These are phyloP conservation scores for Penicillium cosmopolitanum DNA, from an alignment of 495 filamentous ascomycete genomes.

Conservation along the genomic window DNA sequence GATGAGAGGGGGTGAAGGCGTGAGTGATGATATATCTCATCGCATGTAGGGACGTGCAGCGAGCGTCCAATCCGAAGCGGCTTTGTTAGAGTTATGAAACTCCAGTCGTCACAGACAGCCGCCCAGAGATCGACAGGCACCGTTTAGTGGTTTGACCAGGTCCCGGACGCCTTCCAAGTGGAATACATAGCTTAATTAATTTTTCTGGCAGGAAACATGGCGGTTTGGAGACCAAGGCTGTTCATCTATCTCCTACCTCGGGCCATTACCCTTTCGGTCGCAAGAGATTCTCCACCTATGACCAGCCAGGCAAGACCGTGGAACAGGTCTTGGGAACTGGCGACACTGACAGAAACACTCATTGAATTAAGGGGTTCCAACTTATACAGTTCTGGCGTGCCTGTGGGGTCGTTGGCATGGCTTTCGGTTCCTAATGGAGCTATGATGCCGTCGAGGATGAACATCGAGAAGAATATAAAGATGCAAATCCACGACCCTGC, in stretches of 20 bases:
- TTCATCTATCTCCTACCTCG: slow-evolving; percentile 46
- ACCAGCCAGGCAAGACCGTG: slow-evolving; percentile 10
- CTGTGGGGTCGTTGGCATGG: slow-evolving; percentile 14
- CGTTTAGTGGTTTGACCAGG: slow-evolving; percentile 17
- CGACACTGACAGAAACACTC: slow-evolving; percentile 19
- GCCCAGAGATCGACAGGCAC: slow-evolving; percentile 31
- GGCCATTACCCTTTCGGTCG: slow-evolving; percentile 24
- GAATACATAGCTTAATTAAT: slow-evolving; percentile 26
- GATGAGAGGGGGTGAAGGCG: not conserved
- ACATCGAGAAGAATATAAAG: slow-evolving; percentile 27
- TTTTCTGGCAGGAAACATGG: slow-evolving; percentile 18
- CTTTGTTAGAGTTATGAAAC: slow-evolving; percentile 35
- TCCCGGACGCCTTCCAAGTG: slow-evolving; percentile 10
- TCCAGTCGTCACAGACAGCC: slow-evolving; percentile 37
- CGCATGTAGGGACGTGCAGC: slow-evolving; percentile 15
- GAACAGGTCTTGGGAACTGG: slow-evolving; percentile 14
- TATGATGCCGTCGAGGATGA: slow-evolving; percentile 12
- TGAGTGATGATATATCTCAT: slow-evolving; percentile 13
- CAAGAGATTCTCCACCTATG: slow-evolving; percentile 36
- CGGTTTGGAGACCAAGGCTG: slow-evolving; percentile 20
- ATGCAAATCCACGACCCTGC: slow-evolving; percentile 6
- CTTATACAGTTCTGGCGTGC: slow-evolving; percentile 28
- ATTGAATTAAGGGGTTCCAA: slow-evolving; percentile 27
- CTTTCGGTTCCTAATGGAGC: slow-evolving; percentile 20
- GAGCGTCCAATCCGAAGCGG: slow-evolving; percentile 14